These are phyloP conservation scores for Eucommia ulmoides DNA, from an alignment of 257 asterid species.

Conservation along the genomic window DNA sequence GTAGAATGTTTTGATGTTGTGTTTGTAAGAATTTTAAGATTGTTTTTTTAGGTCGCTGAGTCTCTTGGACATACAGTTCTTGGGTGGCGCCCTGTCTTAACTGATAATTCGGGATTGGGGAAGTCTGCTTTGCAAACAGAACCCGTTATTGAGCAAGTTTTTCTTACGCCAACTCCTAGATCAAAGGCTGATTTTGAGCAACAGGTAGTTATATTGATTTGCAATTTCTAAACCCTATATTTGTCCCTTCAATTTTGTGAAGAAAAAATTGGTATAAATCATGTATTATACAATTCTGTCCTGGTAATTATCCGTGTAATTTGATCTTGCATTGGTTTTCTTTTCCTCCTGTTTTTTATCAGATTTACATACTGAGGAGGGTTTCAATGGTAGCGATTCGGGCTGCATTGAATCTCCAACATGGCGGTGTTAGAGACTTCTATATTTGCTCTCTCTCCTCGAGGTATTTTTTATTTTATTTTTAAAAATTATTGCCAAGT, in stretches of 20 bases:
- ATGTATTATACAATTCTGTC: not conserved
- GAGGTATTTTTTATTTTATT: constrained; percentile 30
- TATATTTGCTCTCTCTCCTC: constrained; percentile 96
- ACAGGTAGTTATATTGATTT: constrained; percentile 67
- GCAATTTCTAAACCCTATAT: no score
- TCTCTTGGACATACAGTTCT: constrained; percentile 94
- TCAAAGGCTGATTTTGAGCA: constrained; percentile 87
- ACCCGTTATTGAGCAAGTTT: constrained; percentile 91
- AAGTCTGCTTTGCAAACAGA: constrained; percentile 91
- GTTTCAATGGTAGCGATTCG: constrained; percentile 95
- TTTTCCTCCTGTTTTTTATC: constrained; percentile 6
- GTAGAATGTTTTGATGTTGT: not conserved
- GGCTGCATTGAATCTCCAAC: constrained; percentile 93
- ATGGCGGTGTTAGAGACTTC: constrained; percentile 76
- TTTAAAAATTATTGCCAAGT: not conserved
- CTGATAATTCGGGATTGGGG: constrained; percentile 89
- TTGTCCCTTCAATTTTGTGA: not conserved
- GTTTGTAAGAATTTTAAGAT: not conserved
- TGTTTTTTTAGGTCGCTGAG: constrained; percentile 67
- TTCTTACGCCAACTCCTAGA: constrained; percentile 67
- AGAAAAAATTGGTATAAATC: not conserved
- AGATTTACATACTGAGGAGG: constrained; percentile 97
- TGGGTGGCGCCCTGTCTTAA: constrained; percentile 92
- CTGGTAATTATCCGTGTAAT: no score
- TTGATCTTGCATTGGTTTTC: not conserved